Base-by-base conservation (phyloP, 192 early-diverging fungal species). In the Oehlia diaphana region DNA sequence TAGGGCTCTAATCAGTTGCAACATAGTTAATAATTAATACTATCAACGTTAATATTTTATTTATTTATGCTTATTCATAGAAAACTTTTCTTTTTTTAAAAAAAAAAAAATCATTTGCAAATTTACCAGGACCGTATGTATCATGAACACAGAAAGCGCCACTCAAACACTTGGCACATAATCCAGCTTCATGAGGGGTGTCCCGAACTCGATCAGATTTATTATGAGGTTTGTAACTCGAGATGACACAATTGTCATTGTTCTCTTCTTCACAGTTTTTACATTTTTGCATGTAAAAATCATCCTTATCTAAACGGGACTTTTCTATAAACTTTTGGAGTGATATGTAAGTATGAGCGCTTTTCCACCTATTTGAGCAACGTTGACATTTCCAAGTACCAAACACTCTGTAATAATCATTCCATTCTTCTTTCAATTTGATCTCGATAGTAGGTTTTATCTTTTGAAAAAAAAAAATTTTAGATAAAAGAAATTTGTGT, bases 281-380 rank as follows among this genome's bases (percentile, higher is more conserved):
- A 28, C 75, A 76, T 14, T 64, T n/a, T 44, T 76, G 62, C 75
- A 76, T 47, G 19, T 9, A 76, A 76, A 14, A 76, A 44, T 76
- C 63, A 31, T 53, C 49, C 23, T 13, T 3, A 16, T n/a, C 3
- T n/a, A 76, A 76, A 13, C 28, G 16, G 12, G 19, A 26, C 39
- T 37, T 9, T 5, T 42, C 42, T 19, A 76, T 76, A 76, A 76
- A 76, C n/a, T 76, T 65, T 76, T 47, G 31, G 10, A 76, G 63
- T 26, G 75, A 76, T 76, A 76, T 65, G 42, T 63, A 76, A 66
- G 63, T 76, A 44, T 76, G 65, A 76, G 63, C 75, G 37, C 75
- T 76, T 37, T 3, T 37, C 75, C 75, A 76, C 28, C 19, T 23
- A 4, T 65, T 76, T 14, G 23, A 4, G 39, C 75, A 76, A 47